Conservation (phyloP, 257 asterid genomes). For the Scutellaria baicalensis region DNA sequence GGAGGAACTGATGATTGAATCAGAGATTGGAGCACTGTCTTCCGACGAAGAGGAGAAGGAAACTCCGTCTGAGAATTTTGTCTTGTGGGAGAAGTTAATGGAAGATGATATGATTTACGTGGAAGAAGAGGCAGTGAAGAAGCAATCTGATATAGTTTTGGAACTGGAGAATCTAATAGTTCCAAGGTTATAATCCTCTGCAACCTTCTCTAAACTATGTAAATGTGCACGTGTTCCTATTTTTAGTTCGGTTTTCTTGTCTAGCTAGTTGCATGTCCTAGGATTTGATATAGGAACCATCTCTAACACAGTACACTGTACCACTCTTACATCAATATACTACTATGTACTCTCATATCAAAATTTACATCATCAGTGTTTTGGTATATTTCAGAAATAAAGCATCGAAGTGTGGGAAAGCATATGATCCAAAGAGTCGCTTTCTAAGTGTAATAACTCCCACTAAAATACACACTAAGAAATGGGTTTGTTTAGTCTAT, state of each 20-base stretch:
- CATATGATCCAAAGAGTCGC: not conserved
- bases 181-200: no score
- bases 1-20: constrained; percentile 15
- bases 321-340: no score
- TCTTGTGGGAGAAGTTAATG: constrained; percentile 88
- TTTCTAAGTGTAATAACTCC: not conserved
- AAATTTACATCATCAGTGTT: no score
- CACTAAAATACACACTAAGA: not conserved
- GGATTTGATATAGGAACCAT: no score
- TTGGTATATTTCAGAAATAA: no score
- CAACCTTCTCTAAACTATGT: no score
- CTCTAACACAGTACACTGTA: no score
- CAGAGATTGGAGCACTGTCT: constrained; percentile 32
- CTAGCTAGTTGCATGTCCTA: no score
- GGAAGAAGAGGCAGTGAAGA: constrained; percentile 14
- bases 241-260: no score
- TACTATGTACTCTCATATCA: no score
- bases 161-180: constrained; percentile 38
- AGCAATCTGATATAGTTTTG: constrained; percentile 32
- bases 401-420: not conserved
- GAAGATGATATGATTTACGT: constrained; percentile 88
- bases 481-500: not conserved
- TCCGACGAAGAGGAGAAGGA: constrained; percentile 34
- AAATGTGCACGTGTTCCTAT: no score
- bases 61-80: constrained; percentile 45